phyloP scores from a whole-genome alignment of 1,139 yeast species.

The Yamadazyma sp. region DNA sequence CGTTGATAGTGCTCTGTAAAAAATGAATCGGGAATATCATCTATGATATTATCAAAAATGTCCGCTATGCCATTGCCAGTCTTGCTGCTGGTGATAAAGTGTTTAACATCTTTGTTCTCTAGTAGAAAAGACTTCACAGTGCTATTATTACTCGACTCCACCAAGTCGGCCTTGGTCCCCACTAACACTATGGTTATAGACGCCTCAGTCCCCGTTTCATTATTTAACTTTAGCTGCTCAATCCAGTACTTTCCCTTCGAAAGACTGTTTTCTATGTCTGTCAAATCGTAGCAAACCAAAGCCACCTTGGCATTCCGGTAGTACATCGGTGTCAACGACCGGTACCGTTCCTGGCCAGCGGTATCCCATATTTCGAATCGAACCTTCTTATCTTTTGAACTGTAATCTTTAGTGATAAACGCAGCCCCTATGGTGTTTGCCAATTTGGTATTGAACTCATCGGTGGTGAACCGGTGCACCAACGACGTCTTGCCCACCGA shows the following conservation, averaged over 20 bases:
- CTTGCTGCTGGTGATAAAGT: slow-evolving; percentile 48
- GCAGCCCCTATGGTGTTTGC: slow-evolving; percentile 54
- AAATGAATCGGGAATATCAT: slow-evolving; percentile 40
- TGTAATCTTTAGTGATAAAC: slow-evolving; percentile 39
- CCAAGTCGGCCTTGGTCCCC: slow-evolving; percentile 36
- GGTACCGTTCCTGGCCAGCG: slow-evolving; percentile 53
- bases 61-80: slow-evolving; percentile 43
- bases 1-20: slow-evolving; percentile 20
- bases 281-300: slow-evolving; percentile 37
- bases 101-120: slow-evolving; percentile 13
- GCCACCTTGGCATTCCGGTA: slow-evolving; percentile 48
- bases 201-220: slow-evolving; percentile 18
- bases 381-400: slow-evolving; percentile 21
- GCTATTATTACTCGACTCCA: slow-evolving; percentile 5
- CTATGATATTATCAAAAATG: slow-evolving; percentile 42
- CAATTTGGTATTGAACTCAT: slow-evolving; percentile 35
- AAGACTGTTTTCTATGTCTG: slow-evolving; percentile 33
- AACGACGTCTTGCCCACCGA: slow-evolving; percentile 50
- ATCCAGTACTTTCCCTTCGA: slow-evolving; percentile 46
- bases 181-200: slow-evolving; percentile 26
- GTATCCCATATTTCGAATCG: slow-evolving; percentile 53
- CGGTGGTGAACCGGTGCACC: slow-evolving; percentile 42
- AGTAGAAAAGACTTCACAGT: slow-evolving; percentile 12
- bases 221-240: slow-evolving; percentile 36
- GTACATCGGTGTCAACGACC: slow-evolving; percentile 51